These are phyloP conservation scores for Ceratobasidium sp. DNA, from an alignment of 1,284 basidiomycete species.

Conservation along the genomic window DNA sequence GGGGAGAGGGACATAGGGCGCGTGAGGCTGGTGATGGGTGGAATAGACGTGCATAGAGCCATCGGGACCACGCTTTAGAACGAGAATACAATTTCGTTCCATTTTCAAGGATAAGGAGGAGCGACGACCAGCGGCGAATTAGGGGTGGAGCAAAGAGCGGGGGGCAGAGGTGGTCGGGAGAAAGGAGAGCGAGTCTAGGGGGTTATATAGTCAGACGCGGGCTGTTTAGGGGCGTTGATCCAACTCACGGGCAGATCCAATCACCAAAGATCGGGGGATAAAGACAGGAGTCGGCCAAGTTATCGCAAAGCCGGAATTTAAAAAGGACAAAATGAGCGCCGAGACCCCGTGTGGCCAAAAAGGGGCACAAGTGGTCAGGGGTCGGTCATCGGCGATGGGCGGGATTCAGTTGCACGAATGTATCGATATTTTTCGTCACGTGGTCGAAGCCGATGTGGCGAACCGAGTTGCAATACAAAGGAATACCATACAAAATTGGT, in stretches of 20 bases:
- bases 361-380: not conserved
- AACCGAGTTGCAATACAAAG: not conserved
- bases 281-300: too few relatives aligned
- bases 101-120: slow-evolving; percentile 1
- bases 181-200: slow-evolving; percentile 12
- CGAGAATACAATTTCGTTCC: slow-evolving; percentile 16
- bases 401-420: slow-evolving; percentile 14
- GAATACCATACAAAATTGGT: not conserved
- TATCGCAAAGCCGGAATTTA: too few relatives aligned
- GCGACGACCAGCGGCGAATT: not conserved
- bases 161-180: slow-evolving; percentile 11
- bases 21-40: slow-evolving; percentile 10
- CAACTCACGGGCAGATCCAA: slow-evolving; percentile 10
- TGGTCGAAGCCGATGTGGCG: slow-evolving; percentile 2
- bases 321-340: too few relatives aligned
- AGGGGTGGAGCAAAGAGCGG: slow-evolving; percentile 7
- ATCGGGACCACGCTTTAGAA: slow-evolving; percentile 34
- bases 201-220: slow-evolving; percentile 33
- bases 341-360: not conserved
- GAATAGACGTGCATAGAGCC: slow-evolving; percentile 32
- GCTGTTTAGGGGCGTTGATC: not conserved
- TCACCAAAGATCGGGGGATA: not conserved
- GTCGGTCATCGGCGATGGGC: slow-evolving; percentile 28
- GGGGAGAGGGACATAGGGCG: slow-evolving; percentile 22
- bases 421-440: slow-evolving; percentile 28